These are phyloP conservation scores for Exophiala lecanii-corni DNA, from an alignment of 2,329 filamentous ascomycete genomes.

Conservation along the genomic window DNA sequence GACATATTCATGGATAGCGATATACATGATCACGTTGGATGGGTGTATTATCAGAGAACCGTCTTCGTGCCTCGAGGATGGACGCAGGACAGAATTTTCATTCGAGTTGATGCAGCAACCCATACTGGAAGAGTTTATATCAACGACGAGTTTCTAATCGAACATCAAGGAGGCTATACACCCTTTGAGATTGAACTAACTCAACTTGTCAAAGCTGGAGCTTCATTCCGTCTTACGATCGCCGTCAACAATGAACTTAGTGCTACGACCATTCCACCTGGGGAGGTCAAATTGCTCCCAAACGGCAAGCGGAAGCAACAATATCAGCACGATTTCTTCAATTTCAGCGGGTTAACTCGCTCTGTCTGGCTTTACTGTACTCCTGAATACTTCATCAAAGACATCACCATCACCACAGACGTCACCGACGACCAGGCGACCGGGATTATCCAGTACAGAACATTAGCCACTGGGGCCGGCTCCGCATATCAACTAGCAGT, in stretches of 20 bases:
- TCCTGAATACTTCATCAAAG: slow-evolving; percentile 23
- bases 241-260: slow-evolving; percentile 31
- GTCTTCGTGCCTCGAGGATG: background rate
- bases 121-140: background rate
- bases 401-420: slow-evolving; percentile 23
- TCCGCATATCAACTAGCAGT: background rate
- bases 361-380: slow-evolving; percentile 29
- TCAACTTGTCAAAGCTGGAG: background rate
- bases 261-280: slow-evolving; percentile 30
- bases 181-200: background rate
- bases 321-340: slow-evolving; percentile 33
- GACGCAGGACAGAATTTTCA: background rate
- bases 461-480: background rate
- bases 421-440: background rate
- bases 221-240: slow-evolving; percentile 34
- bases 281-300: slow-evolving; percentile 12
- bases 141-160: background rate
- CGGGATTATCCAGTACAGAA: background rate
- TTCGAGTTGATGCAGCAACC: background rate
- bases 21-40: background rate
- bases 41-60: background rate
- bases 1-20: background rate
- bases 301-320: slow-evolving; percentile 15
- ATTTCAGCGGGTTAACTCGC: slow-evolving; percentile 30
- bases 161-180: background rate